Evolutionary conservation across 73 alveolate genomes (phyloP).

Genomic region (Tetrahymena borealis): DNA sequence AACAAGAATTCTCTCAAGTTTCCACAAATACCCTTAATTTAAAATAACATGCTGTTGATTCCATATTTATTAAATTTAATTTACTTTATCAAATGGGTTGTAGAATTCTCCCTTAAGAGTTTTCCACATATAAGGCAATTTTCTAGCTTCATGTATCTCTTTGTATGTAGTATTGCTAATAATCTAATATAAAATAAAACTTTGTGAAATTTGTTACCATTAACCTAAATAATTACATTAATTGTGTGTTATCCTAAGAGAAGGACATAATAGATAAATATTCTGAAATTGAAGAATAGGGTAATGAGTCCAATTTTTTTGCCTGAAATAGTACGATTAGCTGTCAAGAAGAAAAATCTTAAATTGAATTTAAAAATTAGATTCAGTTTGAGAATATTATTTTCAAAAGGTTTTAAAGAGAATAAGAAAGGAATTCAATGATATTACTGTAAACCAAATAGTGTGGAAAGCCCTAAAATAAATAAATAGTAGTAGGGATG

Average conservation of each 20-base stretch:
- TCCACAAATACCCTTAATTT: not conserved
- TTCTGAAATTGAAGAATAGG: not conserved
- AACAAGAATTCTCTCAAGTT: not conserved
- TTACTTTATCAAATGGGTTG: not conserved
- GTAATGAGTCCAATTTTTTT: not conserved
- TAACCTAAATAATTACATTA: not conserved
- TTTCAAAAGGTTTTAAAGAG: no score
- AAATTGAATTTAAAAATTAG: not conserved
- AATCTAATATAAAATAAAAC: not conserved
- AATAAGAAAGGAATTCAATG: no score
- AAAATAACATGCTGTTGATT: not conserved
- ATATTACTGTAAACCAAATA: not conserved
- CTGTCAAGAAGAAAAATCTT: not conserved
- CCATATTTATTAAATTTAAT: not conserved
- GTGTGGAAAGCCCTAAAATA: not conserved
- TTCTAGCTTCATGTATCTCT: not conserved
- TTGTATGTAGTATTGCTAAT: not conserved
- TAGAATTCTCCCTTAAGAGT: not conserved
- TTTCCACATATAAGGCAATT: not conserved
- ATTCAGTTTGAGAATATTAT: no score
- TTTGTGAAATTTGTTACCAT: not conserved
- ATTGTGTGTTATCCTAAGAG: not conserved
- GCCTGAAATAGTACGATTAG: not conserved
- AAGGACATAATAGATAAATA: not conserved
- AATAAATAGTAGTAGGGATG: not conserved